Evolutionary conservation across 2,329 filamentous ascomycete genomes (phyloP).

Genomic region (Aspergillus oerlinghausenensis): DNA sequence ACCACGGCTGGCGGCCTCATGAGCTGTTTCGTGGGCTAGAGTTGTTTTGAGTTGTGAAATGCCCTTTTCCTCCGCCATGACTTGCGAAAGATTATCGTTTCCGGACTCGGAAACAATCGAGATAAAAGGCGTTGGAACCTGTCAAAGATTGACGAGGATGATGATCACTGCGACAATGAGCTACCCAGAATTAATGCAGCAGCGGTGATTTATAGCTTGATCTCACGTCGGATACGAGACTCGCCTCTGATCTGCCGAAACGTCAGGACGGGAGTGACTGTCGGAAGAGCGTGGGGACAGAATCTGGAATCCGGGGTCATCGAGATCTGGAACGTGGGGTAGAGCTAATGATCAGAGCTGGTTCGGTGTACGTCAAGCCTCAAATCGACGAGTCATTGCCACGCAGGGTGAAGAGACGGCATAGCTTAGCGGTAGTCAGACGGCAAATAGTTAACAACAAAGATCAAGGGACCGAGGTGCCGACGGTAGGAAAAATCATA

Average conservation of each 20-base stretch:
- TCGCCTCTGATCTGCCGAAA: neutral
- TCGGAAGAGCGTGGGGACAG: neutral
- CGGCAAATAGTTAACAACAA: neutral
- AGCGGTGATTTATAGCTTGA: neutral
- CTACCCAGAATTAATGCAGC: neutral
- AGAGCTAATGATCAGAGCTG: neutral
- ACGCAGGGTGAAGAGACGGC: neutral
- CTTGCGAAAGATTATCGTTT: neutral
- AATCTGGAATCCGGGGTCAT: neutral
- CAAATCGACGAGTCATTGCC: neutral
- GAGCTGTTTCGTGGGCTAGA: slow-evolving; percentile 16
- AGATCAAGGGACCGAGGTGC: neutral
- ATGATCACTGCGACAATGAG: neutral
- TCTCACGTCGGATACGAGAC: neutral
- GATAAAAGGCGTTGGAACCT: neutral
- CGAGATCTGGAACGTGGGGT: neutral
- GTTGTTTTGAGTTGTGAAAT: slow-evolving; percentile 14
- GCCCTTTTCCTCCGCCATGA: slow-evolving; percentile 19
- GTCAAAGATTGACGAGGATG: neutral
- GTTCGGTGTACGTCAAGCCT: neutral
- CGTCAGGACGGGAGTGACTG: neutral
- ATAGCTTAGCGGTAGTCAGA: neutral
- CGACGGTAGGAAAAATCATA: neutral
- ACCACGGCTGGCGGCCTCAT: slow-evolving; percentile 42
- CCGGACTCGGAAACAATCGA: too few relatives aligned